Evolutionary conservation across 345 rosid species (phyloP).

Genomic region (Viola odorata): DNA sequence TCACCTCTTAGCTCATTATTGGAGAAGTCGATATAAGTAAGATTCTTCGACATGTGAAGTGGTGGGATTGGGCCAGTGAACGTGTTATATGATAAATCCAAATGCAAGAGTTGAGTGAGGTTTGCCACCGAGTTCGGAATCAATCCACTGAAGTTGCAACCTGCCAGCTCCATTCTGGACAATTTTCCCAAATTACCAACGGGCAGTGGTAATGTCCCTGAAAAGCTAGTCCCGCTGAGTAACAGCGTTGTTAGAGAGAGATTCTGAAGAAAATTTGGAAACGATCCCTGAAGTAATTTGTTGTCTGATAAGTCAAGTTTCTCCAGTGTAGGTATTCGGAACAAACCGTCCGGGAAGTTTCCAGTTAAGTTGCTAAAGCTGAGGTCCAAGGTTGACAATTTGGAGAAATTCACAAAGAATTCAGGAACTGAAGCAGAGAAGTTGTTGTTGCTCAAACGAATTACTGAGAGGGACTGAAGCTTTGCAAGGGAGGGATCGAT

Average conservation of each 20-base stretch:
- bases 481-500: conserved; percentile 18
- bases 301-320: conserved; percentile 25
- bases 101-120: conserved; percentile 13
- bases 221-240: conserved; percentile 23
- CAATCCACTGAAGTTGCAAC: no score
- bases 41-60: conserved; percentile 12
- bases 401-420: conserved; percentile 13
- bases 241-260: conserved; percentile 19
- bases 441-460: conserved; percentile 21
- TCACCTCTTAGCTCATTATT: conserved; percentile 28
- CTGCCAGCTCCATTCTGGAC: no score
- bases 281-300: conserved; percentile 17
- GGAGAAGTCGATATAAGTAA: conserved; percentile 24
- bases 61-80: conserved; percentile 36
- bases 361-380: conserved; percentile 16
- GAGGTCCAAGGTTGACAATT: conserved; percentile 23
- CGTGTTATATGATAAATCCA: conserved; percentile 29
- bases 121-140: no score
- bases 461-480: conserved; percentile 9
- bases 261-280: conserved; percentile 8
- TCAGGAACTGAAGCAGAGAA: conserved; percentile 19
- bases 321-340: conserved; percentile 21
- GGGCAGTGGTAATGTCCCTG: conserved; percentile 33
- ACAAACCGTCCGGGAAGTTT: conserved; percentile 19
- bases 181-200: conserved; percentile 12